Evolutionary conservation across 768 basidiomycete species (phyloP), one percentile per base, ranked within the genome.

Genomic region (Tulasnella sp.): DNA sequence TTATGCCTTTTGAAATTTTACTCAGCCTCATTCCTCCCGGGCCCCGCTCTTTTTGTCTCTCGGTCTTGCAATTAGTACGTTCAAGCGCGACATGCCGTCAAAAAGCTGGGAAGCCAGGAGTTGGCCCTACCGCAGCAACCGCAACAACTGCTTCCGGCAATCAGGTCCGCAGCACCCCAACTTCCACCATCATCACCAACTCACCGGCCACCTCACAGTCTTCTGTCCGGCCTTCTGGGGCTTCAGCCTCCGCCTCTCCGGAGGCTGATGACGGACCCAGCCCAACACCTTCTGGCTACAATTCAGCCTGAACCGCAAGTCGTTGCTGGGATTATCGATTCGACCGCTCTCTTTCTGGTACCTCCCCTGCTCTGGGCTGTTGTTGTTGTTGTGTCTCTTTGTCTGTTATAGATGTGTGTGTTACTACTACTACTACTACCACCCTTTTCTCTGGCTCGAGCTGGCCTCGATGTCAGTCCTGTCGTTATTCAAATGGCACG

Each of bases 71-170:
- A 34, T 39, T 22, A 70, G 69, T 70, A 38, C 69, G 69, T 42
- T 70, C 69, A 38, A 70, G 69, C 37, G 69, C 11, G n/a, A 36
- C 69, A 42, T 70, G 69, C 69, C 69, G 69, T 70, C 31, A 70
- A 42, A 70, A 70, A 42, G 69, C 37, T 5, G 36, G n/a, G 40
- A 70, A 70, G 36, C 58, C 58, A 64, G 58, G 58, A 34, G 58
- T n/a, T 22, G 19, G 49, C 49, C 49, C 19, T 49, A 49, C 22
- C 49, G 49, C 49, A 49, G 49, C 42, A 42, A 14, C 54, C 12
- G n/a, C 49, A 52, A n/a, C 49, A n/a, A 7, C 58, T 34, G 15
- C 58, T 34, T 64, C 12, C 31, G 58, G 58, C 31, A 64, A 64
- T 64, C 58, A 64, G 58, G 58, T 34, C 58, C 58, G 58, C 58